phyloP scores from a whole-genome alignment of 140 eudicot species.

The Anethum foeniculum region DNA sequence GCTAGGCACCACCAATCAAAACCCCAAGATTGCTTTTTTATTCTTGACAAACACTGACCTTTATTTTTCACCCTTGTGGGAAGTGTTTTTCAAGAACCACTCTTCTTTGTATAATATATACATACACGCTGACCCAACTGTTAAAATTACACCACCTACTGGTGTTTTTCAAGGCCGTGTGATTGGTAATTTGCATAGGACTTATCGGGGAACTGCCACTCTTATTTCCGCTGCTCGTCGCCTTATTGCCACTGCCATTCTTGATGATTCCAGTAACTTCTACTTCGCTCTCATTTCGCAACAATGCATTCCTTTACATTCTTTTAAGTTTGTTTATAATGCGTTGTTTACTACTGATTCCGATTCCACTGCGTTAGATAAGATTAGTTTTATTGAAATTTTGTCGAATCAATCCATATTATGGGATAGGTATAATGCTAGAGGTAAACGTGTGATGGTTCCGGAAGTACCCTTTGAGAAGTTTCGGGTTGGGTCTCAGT shows the following conservation, averaged over 20 bases:
- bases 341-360: constrained; percentile 32
- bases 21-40: constrained; percentile 78
- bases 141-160: constrained; percentile 31
- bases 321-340: constrained; percentile 46
- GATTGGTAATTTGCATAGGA: constrained; percentile 19
- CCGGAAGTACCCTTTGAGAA: constrained; percentile 58
- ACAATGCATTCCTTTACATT: constrained; percentile 67
- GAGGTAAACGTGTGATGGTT: constrained; percentile 62
- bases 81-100: constrained; percentile 32
- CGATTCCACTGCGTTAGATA: constrained; percentile 16
- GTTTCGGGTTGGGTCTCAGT: constrained; percentile 81
- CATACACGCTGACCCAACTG: constrained; percentile 71
- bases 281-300: constrained; percentile 75
- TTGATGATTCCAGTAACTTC: constrained; percentile 53
- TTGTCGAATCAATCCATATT: constrained; percentile 28
- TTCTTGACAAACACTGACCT: constrained; percentile 72
- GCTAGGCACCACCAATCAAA: constrained; percentile 43
- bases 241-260: constrained; percentile 67
- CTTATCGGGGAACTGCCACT: constrained; percentile 68
- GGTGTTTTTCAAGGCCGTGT: constrained; percentile 60
- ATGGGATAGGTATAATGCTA: constrained; percentile 57
- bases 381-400: constrained; percentile 60
- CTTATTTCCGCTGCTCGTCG: constrained; percentile 79
- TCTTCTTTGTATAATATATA: constrained; percentile 48
- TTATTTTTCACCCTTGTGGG: constrained; percentile 69